Base-by-base conservation (phyloP, 73 alveolate genomes). In the Tetrahymena elliotti region DNA sequence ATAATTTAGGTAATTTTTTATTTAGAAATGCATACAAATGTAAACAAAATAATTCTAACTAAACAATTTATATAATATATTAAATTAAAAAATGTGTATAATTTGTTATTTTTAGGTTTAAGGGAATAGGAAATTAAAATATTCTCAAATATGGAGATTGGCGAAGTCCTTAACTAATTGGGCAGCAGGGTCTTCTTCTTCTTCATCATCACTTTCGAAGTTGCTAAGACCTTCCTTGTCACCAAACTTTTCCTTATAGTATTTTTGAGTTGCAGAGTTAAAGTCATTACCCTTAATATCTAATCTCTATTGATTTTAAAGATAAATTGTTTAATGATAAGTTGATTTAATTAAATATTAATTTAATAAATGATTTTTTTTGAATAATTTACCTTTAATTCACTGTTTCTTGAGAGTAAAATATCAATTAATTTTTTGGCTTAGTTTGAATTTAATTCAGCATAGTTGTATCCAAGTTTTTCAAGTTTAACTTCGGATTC, bases 181-280 rank as follows among this genome's bases (percentile, higher is more conserved):
- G 18, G 88, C 88, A 33, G 93, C 82, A 83, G 93, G 83, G 41
- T 94, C 96, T 33, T 94, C 96, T 37, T 94, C 96, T n/a, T 94
- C 95, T 94, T 94, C 96, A 33, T 94, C 96, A 47, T 94, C 96
- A 94, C 96, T 94, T 35, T 94, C 96, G 53, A 94, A 94, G 35
- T 84, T 93, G 35, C 96, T 94, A 31, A 94, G 82, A 39, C 93
- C 84, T 39, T 88, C 35, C 33, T 94, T 94, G 40, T 31, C 84
- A 34, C 52, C 82, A 36, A 94, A 94, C 92, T 84, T 83, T 88
- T 84, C 95, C 35, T 47, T 84, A 52, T 84, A 94, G 88, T 94
- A 84, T 24, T 24, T 68, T 92, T 47, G 68, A n/a, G 96, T 94
- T 24, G 93, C 95, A 31, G 93, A 84, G 36, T 94, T 94, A 33